Percentiles rank a stretch among this genome's conserved stretches.
Evolutionary conservation across 768 basidiomycete genomes (phyloP).

Genomic region (Pulveroboletus frians): DNA sequence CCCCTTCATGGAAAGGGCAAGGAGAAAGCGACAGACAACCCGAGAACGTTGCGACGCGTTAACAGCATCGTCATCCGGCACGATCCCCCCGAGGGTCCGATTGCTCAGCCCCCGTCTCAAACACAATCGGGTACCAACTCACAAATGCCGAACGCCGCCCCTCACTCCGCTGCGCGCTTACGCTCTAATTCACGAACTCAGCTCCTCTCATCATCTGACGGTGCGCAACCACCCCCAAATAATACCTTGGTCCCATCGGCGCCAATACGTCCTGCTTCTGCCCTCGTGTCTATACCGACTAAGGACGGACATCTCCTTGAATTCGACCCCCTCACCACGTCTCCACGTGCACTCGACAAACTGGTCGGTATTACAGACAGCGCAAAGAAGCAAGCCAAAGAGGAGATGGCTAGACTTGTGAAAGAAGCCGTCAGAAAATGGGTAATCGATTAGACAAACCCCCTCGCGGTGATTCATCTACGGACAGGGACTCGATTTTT

Average conservation of each 20-base stretch:
- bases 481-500: not conserved
- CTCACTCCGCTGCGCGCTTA: slow-evolving; percentile 30
- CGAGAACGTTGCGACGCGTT: slow-evolving; percentile 35
- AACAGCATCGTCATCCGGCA: slow-evolving; percentile 59
- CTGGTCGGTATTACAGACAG: slow-evolving; percentile 75
- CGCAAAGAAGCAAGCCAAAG: slow-evolving; percentile 76
- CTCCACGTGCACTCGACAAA: slow-evolving; percentile 66
- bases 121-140: slow-evolving; percentile 47
- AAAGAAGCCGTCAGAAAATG: slow-evolving; percentile 73
- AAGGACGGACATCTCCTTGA: slow-evolving; percentile 77
- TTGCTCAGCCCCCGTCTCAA: slow-evolving; percentile 14
- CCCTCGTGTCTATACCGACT: slow-evolving; percentile 72
- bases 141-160: slow-evolving; percentile 36
- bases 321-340: slow-evolving; percentile 77
- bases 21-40: slow-evolving; percentile 13
- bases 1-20: slow-evolving; percentile 21
- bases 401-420: slow-evolving; percentile 69
- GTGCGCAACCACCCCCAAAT: not conserved
- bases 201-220: slow-evolving; percentile 6
- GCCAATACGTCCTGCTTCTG: slow-evolving; percentile 35
- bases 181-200: slow-evolving; percentile 38
- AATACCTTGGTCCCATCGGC: not conserved
- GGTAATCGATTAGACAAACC: slow-evolving; percentile 44
- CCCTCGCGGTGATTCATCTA: not conserved
- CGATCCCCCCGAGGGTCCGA: slow-evolving; percentile 45